Evolutionary conservation across 805 yeast genomes (phyloP).

Genomic region (Lachancea dasiensis): DNA sequence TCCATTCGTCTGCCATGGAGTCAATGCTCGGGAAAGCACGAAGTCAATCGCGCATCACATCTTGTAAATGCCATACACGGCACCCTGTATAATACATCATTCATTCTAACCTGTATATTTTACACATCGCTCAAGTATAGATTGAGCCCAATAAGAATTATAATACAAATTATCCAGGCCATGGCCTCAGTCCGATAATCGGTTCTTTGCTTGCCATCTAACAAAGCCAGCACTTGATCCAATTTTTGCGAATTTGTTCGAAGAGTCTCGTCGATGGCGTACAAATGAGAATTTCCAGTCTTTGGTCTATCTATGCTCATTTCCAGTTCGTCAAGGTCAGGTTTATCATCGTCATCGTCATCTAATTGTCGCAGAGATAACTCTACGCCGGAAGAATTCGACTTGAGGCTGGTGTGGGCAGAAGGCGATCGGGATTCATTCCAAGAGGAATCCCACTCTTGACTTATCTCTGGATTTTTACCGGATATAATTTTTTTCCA

Average conservation of each 20-base stretch:
- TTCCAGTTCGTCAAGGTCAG: neutral
- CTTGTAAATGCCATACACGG: neutral
- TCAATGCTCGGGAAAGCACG: too few species aligned
- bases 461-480: neutral
- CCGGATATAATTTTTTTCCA: conserved; percentile 10
- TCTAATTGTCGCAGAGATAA: neutral
- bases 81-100: neutral
- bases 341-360: neutral
- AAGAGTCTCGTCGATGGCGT: conserved; percentile 4
- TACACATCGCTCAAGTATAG: conserved; percentile 25
- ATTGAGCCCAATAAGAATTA: conserved; percentile 25
- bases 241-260: conserved; percentile 20
- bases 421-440: neutral
- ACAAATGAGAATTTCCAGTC: too few species aligned
- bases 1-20: too few species aligned
- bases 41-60: too few species aligned
- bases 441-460: neutral
- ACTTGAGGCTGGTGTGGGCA: neutral
- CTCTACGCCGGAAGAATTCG: neutral
- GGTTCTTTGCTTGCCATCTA: conserved; percentile 9
- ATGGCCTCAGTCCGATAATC: conserved; percentile 10
- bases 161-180: conserved; percentile 29
- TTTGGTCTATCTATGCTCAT: too few species aligned
- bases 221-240: conserved; percentile 22
- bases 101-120: conserved; percentile 7